A percentile compares a stretch with the other conserved stretches of the same genome.
These are phyloP conservation scores for Pichia sp. DNA, from an alignment of 1,139 yeast species.

Conservation along the genomic window DNA sequence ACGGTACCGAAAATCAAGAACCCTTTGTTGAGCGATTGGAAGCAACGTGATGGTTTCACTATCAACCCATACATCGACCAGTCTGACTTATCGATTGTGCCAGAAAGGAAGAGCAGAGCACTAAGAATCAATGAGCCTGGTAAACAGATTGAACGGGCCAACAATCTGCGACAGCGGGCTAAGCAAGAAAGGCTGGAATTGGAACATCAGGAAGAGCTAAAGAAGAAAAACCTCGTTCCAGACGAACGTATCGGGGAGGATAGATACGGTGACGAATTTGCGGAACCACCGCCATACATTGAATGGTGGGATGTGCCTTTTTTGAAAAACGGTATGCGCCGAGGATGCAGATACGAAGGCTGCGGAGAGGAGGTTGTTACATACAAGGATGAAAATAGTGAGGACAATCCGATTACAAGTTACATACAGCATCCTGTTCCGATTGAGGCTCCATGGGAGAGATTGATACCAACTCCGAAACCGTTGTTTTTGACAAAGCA, in stretches of 20 bases:
- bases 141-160: constrained; percentile 57
- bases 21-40: constrained; percentile 27
- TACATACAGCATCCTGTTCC: constrained; percentile 84
- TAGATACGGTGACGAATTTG: constrained; percentile 35
- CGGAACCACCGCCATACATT: constrained; percentile 48
- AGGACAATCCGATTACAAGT: constrained; percentile 47
- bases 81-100: constrained; percentile 22
- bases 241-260: constrained; percentile 50
- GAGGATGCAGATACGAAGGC: constrained; percentile 18
- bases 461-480: constrained; percentile 37
- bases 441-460: constrained; percentile 51
- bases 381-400: constrained; percentile 1
- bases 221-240: constrained; percentile 42
- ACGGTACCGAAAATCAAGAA: constrained; percentile 1
- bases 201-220: constrained; percentile 15
- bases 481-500: constrained; percentile 66
- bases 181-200: constrained; percentile 33
- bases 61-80: constrained; percentile 64
- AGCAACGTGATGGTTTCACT: constrained; percentile 36
- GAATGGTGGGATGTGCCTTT: constrained; percentile 84
- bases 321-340: constrained; percentile 33
- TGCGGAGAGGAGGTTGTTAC: background rate
- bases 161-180: constrained; percentile 43
- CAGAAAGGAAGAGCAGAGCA: constrained; percentile 33
- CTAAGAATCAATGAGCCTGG: constrained; percentile 58